These are phyloP conservation scores for Trichoderma hamatum DNA, from an alignment of 2,329 filamentous ascomycete species.

Conservation along the genomic window DNA sequence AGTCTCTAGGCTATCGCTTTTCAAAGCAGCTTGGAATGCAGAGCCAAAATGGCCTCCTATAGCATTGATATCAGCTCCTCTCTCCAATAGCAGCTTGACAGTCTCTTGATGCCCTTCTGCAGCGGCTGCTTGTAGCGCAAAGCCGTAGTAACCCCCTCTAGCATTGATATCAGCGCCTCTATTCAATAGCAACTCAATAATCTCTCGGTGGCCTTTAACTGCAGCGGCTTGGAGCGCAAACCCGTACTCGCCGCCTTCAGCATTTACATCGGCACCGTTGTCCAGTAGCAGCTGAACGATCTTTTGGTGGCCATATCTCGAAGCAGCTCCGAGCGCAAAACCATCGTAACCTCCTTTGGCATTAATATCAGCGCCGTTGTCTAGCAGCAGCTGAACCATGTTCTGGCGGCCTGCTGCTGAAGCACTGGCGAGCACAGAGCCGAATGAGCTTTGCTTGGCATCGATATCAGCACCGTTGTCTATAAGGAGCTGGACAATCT, in stretches of 20 bases:
- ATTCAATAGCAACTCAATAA: background rate
- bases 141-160: background rate
- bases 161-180: background rate
- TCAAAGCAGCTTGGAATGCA: background rate
- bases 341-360: background rate
- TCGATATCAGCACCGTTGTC: background rate
- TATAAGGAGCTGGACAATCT: background rate
- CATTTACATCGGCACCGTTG: background rate
- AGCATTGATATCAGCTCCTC: conserved; percentile 2
- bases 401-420: background rate
- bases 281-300: conserved; percentile 9
- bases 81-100: conserved; percentile 9
- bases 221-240: conserved; percentile 10
- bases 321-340: background rate
- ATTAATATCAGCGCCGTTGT: conserved; percentile 15
- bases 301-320: background rate
- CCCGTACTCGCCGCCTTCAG: background rate
- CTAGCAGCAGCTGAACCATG: conserved; percentile 4
- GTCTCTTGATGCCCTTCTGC: background rate
- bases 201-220: background rate
- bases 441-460: background rate
- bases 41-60: background rate
- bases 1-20: no score
- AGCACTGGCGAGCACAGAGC: background rate
- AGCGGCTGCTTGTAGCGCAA: background rate